Evolutionary conservation across 2,329 filamentous ascomycete species (phyloP), one percentile per base, ranked within the genome.

Genomic region (Ophiocordyceps polyrhachis-furcata): DNA sequence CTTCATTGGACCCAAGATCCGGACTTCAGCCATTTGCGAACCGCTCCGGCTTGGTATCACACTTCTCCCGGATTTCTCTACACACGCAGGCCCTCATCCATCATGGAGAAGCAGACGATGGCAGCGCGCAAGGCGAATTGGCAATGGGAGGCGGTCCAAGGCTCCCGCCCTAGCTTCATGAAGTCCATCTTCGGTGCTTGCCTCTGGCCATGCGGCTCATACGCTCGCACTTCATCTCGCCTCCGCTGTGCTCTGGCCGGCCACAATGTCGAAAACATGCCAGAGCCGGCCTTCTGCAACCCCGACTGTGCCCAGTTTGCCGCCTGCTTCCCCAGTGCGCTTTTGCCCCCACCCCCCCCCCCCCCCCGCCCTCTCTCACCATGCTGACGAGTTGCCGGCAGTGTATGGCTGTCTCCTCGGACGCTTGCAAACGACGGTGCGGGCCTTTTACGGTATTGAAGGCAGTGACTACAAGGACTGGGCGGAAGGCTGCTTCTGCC

Each of bases 391-490:
- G 2, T 5, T 28, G 25, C 11, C 7, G 11, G 15, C 41, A 64
- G 61, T 58, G 45, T 62, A 59, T 43, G 54, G 55, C 14, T 48
- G 46, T 35, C 45, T 58, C 6, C 35, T 62, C 9, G 48, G 50
- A n/a, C 49, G 46, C 13, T 49, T 62, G 12, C 61, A 62, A 44
- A 45, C 46, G 7, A 50, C 49, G 2, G 51, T 62, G 45, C 59
- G 61, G 20, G 40, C 51, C 2, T 53, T 58, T 29, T 64, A 62
- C 49, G 49, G 49, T 44, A 61, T 64, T 35, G 45, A 55, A 7
- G 59, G 60, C 21, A 44, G 40, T 8, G 40, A 46, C 0, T 29
- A 21, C 12, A 31, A 38, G 4, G 61, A 64, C 44, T 56, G 32
- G 14, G 14, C 13, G 2, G 50, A 52, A 20, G 51, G 53, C 17